A percentile compares a stretch with the other conserved stretches of the same genome.
Conservation (phyloP, 331 rosid species). For the Ulmus americana region DNA sequence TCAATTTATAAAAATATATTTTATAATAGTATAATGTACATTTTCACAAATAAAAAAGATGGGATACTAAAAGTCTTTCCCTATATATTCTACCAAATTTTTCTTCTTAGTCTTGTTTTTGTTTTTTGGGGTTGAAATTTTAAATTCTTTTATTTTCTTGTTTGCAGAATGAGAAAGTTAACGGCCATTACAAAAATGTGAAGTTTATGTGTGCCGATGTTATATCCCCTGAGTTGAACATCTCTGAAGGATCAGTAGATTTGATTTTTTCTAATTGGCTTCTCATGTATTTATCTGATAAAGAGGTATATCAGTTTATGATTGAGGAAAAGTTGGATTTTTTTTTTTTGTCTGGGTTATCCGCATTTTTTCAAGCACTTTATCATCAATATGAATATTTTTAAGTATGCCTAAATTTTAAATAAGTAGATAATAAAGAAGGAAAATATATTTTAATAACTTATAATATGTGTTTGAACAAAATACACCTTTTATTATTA, state of each 20-base stretch:
- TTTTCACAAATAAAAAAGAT: no score
- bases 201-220: constrained; percentile 89
- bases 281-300: constrained; percentile 90
- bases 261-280: constrained; percentile 93
- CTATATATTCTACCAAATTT: not conserved
- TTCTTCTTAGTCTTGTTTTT: not conserved
- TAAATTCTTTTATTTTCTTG: not conserved
- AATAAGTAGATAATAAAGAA: no score
- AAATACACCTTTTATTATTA: no score
- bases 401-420: no score
- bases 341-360: not conserved
- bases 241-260: constrained; percentile 66
- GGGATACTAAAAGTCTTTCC: no score
- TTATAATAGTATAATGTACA: no score
- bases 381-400: no score
- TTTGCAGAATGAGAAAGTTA: constrained; percentile 63
- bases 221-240: constrained; percentile 50
- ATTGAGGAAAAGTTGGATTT: not conserved
- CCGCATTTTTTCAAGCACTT: no score
- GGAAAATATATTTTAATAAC: no score
- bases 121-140: not conserved
- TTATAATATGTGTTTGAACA: no score
- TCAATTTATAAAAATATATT: no score
- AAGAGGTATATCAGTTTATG: constrained; percentile 40
- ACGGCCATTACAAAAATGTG: constrained; percentile 70